Evolutionary conservation across 2,329 filamentous ascomycete genomes (phyloP).

Genomic region (Coniella lustricola): DNA sequence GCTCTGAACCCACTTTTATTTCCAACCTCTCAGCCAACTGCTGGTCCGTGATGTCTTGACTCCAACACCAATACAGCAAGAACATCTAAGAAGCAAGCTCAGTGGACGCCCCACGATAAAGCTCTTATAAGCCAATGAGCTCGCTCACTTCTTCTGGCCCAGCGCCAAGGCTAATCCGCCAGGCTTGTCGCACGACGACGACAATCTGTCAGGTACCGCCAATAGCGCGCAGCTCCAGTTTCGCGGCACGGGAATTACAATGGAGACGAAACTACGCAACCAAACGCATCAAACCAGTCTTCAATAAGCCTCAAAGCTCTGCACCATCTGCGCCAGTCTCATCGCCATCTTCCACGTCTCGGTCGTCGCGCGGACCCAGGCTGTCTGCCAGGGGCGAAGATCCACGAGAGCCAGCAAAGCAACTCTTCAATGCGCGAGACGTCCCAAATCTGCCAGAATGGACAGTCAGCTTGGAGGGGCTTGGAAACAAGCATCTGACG

Average conservation of each 20-base stretch:
- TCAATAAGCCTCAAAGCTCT: not conserved
- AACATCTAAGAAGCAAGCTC: not conserved
- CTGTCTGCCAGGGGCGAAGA: conserved; percentile 1
- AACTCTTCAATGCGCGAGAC: conserved; percentile 22
- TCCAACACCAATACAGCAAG: no score
- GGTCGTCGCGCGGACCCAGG: not conserved
- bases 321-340: not conserved
- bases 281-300: not conserved
- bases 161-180: conserved; percentile 7
- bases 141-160: conserved; percentile 8
- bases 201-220: not conserved
- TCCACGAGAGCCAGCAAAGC: not conserved
- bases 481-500: conserved; percentile 17
- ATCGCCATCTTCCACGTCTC: not conserved
- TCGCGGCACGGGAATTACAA: not conserved
- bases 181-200: not conserved
- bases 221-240: not conserved
- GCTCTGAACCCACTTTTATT: no score
- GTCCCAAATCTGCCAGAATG: conserved; percentile 25
- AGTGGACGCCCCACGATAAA: not conserved
- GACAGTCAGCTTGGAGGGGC: conserved; percentile 9
- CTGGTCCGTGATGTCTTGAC: no score
- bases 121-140: conserved; percentile 9
- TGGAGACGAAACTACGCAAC: conserved; percentile 3
- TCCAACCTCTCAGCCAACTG: no score